phyloP scores from a whole-genome alignment of 805 yeast species.

The Debaryomyces hansenii region DNA sequence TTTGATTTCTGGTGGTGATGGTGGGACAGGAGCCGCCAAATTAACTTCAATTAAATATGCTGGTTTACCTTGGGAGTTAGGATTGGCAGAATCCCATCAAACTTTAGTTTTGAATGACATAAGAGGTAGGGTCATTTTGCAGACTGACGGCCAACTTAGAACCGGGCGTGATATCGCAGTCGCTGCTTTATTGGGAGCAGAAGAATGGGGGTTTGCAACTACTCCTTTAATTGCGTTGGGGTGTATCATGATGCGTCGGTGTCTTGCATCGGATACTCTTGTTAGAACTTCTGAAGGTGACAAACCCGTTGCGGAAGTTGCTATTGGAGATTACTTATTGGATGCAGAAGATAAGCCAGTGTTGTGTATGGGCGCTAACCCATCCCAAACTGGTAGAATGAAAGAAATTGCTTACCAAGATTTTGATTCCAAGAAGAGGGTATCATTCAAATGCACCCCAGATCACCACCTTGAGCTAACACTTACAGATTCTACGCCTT shows the following conservation, averaged over 20 bases:
- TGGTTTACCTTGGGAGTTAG: constrained; percentile 98
- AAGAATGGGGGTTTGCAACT: constrained; percentile 97
- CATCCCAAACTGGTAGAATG: too few relatives aligned
- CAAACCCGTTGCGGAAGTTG: too few relatives aligned
- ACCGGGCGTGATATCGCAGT: constrained; percentile 97
- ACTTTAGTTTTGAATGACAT: constrained; percentile 92
- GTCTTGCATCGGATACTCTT: too few relatives aligned
- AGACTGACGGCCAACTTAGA: constrained; percentile 97
- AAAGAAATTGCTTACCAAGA: too few relatives aligned
- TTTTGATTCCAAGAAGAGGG: too few relatives aligned
- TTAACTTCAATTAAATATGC: constrained; percentile 97
- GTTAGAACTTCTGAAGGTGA: too few relatives aligned
- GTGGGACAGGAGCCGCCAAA: constrained; percentile 99
- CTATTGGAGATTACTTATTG: too few relatives aligned
- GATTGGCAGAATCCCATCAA: constrained; percentile 97
- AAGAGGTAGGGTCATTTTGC: constrained; percentile 93
- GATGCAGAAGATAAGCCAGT: too few relatives aligned
- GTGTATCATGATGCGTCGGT: constrained; percentile 94
- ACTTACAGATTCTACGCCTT: too few relatives aligned
- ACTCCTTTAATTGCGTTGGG: constrained; percentile 97
- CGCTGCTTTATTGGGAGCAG: constrained; percentile 96
- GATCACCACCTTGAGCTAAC: too few relatives aligned
- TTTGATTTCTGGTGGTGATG: constrained; percentile 95
- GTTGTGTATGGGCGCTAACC: too few relatives aligned
- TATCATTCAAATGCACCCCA: too few relatives aligned